Percentiles rank a stretch among this genome's conserved stretches.
These are phyloP conservation scores for Fusarium musae DNA, from an alignment of 2,329 filamentous ascomycete species.

Conservation along the genomic window DNA sequence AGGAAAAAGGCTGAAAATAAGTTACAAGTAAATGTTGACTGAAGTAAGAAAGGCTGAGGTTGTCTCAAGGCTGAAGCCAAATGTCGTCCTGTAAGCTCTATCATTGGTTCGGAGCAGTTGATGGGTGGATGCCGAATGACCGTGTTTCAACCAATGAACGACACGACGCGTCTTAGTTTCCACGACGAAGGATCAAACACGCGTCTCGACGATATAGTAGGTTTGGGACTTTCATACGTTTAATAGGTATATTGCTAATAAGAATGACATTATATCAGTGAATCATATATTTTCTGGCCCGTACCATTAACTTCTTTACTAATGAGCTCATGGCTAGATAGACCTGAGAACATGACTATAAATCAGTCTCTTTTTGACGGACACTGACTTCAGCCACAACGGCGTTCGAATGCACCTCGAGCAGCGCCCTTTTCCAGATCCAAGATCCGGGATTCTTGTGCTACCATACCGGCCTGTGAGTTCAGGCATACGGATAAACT, in stretches of 20 bases:
- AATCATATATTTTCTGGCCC: background rate
- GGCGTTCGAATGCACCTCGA: background rate
- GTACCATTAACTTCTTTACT: background rate
- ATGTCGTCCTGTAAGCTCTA: background rate
- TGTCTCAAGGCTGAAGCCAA: constrained; percentile 35
- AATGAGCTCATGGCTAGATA: background rate
- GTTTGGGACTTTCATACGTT: background rate
- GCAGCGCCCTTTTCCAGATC: background rate
- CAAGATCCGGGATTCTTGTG: background rate
- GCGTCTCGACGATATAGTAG: background rate
- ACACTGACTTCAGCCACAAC: background rate
- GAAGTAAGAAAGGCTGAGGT: constrained; percentile 40
- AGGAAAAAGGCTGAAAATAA: constrained; percentile 13
- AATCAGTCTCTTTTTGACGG: background rate
- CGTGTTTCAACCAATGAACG: constrained; percentile 18
- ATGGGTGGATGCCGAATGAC: constrained; percentile 35
- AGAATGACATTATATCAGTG: background rate
- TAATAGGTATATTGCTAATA: background rate
- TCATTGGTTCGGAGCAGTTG: constrained; percentile 25
- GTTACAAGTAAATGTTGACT: background rate
- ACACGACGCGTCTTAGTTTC: constrained; percentile 10
- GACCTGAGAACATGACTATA: background rate
- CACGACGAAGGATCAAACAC: background rate
- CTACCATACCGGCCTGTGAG: background rate
- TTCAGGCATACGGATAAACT: background rate